Evolutionary conservation across 78 protist genomes (phyloP).

Genomic region (Isochrysis galbana): DNA sequence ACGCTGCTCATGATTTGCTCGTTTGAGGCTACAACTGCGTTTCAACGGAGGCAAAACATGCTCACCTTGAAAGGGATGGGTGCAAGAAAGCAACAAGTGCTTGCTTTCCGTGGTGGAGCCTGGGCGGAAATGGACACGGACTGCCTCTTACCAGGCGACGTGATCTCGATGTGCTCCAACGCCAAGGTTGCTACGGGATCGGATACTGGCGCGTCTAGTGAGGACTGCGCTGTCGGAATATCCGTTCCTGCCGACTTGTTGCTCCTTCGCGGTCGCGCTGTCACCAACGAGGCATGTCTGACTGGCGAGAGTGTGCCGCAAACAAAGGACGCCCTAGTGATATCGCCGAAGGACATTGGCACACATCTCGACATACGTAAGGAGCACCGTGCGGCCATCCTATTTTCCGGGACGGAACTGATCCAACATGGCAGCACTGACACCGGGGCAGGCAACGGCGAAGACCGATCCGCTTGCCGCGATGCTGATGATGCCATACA

Average conservation of each 20-base stretch:
- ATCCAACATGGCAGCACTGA: not conserved
- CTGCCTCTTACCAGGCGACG: slow-evolving; percentile 75
- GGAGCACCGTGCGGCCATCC: slow-evolving; percentile 23
- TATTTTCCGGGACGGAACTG: slow-evolving; percentile 43
- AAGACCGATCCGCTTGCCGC: too few relatives aligned
- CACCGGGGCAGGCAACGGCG: not conserved
- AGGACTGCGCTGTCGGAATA: too few relatives aligned
- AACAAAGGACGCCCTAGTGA: slow-evolving; percentile 35
- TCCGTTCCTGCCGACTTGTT: slow-evolving; percentile 25
- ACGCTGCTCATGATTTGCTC: slow-evolving; percentile 88
- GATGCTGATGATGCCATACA: too few relatives aligned
- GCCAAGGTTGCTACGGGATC: too few relatives aligned
- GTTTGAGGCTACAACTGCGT: slow-evolving; percentile 91
- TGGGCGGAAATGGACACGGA: slow-evolving; percentile 32
- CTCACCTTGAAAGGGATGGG: slow-evolving; percentile 34
- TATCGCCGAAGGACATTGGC: not conserved
- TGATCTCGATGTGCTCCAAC: slow-evolving; percentile 60
- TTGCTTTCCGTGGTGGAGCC: slow-evolving; percentile 19
- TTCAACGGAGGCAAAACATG: slow-evolving; percentile 41
- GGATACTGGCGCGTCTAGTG: too few relatives aligned
- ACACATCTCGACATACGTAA: not conserved
- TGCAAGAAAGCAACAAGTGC: slow-evolving; percentile 22
- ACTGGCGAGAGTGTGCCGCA: slow-evolving; percentile 61
- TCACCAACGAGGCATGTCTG: slow-evolving; percentile 47
- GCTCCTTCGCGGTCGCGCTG: slow-evolving; percentile 37